phyloP scores from a whole-genome alignment of 2,329 filamentous ascomycete genomes.

The Xylaria polymorpha region DNA sequence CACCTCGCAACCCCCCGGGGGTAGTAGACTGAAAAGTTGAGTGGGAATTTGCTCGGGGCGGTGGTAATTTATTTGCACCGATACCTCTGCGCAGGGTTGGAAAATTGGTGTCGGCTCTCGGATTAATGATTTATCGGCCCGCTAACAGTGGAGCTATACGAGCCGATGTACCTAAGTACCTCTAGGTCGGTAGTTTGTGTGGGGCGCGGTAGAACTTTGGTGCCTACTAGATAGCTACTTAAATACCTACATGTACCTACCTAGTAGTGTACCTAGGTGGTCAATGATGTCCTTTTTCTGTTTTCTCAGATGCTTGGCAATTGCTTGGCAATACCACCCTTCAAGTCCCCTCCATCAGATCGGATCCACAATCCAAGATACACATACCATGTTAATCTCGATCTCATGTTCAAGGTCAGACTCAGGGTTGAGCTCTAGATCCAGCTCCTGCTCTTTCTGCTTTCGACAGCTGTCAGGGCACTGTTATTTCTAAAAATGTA shows the following conservation, averaged over 20 bases:
- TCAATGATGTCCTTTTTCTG: too few relatives aligned
- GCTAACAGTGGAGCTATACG: not conserved
- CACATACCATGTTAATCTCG: slow-evolving; percentile 3
- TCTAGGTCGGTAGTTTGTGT: not conserved
- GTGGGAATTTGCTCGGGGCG: slow-evolving; percentile 13
- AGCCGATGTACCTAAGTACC: not conserved
- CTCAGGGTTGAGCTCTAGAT: not conserved
- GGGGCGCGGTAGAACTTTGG: too few relatives aligned
- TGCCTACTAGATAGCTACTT: too few relatives aligned
- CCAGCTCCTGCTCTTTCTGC: too few relatives aligned
- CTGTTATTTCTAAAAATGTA: not conserved
- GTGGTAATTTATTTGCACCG: slow-evolving; percentile 11
- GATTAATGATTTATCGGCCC: slow-evolving; percentile 36
- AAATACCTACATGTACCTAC: too few relatives aligned
- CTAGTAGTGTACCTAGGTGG: too few relatives aligned
- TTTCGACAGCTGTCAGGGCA: not conserved
- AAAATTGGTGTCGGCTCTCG: slow-evolving; percentile 34
- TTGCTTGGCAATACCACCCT: not conserved
- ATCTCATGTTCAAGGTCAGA: slow-evolving; percentile 1
- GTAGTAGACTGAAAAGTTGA: slow-evolving; percentile 13
- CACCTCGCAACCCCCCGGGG: slow-evolving; percentile 34
- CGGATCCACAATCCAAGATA: not conserved
- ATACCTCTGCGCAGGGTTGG: not conserved
- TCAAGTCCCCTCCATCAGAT: not conserved
- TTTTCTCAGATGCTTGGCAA: not conserved